Evolutionary conservation across 2,329 filamentous ascomycete species (phyloP).

Genomic region (Helotiales sp.): DNA sequence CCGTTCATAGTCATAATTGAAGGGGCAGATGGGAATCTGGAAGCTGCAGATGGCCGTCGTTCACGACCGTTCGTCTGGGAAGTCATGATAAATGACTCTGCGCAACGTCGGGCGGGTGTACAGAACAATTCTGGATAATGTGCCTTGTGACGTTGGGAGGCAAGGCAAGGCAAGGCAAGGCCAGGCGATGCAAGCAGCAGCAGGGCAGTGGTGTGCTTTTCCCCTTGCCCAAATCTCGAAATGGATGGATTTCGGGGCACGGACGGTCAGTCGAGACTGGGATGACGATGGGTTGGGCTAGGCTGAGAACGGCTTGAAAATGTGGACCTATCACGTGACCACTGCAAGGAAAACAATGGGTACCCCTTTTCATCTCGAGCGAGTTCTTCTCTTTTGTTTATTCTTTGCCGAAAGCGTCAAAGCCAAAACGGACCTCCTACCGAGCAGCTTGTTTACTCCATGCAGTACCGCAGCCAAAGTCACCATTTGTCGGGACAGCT

Average conservation of each 20-base stretch:
- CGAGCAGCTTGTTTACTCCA: slow-evolving; percentile 1
- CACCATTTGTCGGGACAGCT: background rate
- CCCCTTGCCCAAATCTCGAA: slow-evolving; percentile 20
- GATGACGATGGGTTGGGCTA: background rate
- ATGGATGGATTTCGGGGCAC: slow-evolving; percentile 3
- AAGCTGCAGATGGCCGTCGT: slow-evolving; percentile 38
- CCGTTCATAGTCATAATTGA: slow-evolving; percentile 67
- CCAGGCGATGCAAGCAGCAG: no score
- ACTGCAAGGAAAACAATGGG: background rate
- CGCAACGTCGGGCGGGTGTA: slow-evolving; percentile 6
- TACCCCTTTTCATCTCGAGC: background rate
- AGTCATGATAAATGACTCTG: slow-evolving; percentile 31
- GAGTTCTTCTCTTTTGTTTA: background rate
- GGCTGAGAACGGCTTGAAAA: background rate
- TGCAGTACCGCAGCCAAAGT: no score
- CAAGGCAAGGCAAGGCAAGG: background rate
- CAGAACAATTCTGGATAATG: slow-evolving; percentile 3
- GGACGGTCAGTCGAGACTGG: background rate
- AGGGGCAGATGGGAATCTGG: slow-evolving; percentile 42
- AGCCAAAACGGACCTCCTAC: background rate
- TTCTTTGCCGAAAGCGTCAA: background rate
- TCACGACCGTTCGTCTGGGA: slow-evolving; percentile 35
- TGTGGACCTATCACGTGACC: background rate
- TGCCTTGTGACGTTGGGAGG: slow-evolving; percentile 29
- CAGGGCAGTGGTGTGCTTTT: slow-evolving; percentile 19